These are phyloP conservation scores for Fusarium keratoplasticum DNA, from an alignment of 2,329 filamentous ascomycete species.

Conservation along the genomic window DNA sequence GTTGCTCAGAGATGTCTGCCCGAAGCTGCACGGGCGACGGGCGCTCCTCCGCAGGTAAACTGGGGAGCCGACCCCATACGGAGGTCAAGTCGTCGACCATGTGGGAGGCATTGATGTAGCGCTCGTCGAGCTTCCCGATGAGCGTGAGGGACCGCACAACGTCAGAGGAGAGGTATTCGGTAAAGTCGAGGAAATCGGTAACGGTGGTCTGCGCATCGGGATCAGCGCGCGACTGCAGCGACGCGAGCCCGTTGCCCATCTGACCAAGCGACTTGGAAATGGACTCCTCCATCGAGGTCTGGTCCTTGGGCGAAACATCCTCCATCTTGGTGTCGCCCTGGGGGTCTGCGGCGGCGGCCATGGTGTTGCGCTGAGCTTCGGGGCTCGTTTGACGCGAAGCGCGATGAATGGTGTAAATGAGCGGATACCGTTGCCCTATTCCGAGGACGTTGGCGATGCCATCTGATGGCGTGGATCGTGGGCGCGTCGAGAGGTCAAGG, in stretches of 20 bases:
- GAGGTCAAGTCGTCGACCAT: slow-evolving; percentile 68
- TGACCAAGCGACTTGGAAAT: slow-evolving; percentile 43
- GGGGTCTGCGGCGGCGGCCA: slow-evolving; percentile 43
- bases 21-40: slow-evolving; percentile 64
- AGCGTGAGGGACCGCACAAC: slow-evolving; percentile 74
- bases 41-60: slow-evolving; percentile 58
- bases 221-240: slow-evolving; percentile 66
- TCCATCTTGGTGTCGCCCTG: slow-evolving; percentile 41
- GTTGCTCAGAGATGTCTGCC: slow-evolving; percentile 68
- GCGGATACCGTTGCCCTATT: not conserved
- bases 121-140: slow-evolving; percentile 72
- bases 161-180: slow-evolving; percentile 76
- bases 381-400: not conserved
- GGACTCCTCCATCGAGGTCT: slow-evolving; percentile 42
- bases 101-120: slow-evolving; percentile 66
- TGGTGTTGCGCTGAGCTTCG: slow-evolving; percentile 18
- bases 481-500: slow-evolving; percentile 23
- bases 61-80: slow-evolving; percentile 67
- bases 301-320: slow-evolving; percentile 45
- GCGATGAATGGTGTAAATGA: not conserved
- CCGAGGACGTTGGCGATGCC: slow-evolving; percentile 26
- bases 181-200: slow-evolving; percentile 77
- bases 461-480: slow-evolving; percentile 26
- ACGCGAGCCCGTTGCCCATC: slow-evolving; percentile 48
- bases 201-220: slow-evolving; percentile 77